Percentiles rank a stretch among this genome's conserved stretches.
These are phyloP conservation scores for Candida broadrunensis DNA, from an alignment of 805 yeast genomes.

Conservation along the genomic window DNA sequence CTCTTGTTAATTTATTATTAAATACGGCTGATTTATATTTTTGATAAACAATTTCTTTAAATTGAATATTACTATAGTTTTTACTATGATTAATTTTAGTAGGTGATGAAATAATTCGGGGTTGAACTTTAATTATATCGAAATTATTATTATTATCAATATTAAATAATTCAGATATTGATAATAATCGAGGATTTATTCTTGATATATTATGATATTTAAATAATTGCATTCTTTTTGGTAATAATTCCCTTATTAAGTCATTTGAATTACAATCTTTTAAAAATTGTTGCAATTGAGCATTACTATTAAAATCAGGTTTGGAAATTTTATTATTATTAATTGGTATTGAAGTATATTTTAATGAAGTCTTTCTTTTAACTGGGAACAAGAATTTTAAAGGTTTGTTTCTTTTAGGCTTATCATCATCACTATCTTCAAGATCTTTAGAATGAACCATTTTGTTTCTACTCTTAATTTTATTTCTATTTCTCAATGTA, in stretches of 20 bases:
- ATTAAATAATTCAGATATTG: not conserved
- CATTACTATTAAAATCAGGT: conserved; percentile 18
- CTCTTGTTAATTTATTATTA: conserved; percentile 12
- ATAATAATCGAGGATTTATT: conserved; percentile 12
- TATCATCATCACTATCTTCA: not conserved
- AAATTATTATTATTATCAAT: not conserved
- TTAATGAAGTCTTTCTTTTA: conserved; percentile 30
- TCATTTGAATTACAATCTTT: conserved; percentile 14
- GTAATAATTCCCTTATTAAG: conserved; percentile 26
- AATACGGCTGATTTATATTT: conserved; percentile 27
- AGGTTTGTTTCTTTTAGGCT: conserved; percentile 1
- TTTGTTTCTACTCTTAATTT: conserved; percentile 25
- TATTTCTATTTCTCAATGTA: conserved; percentile 27
- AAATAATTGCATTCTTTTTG: conserved; percentile 23
- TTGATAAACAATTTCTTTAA: conserved; percentile 19
- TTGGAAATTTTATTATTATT: not conserved
- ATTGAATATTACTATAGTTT: not conserved
- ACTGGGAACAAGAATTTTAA: conserved; percentile 31
- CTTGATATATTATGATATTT: conserved; percentile 14
- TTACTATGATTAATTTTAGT: not conserved
- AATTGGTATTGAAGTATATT: conserved; percentile 18
- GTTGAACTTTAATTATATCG: not conserved
- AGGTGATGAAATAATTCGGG: not conserved
- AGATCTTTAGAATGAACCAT: conserved; percentile 14
- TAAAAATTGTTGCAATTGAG: conserved; percentile 20